Evolutionary conservation across 2,329 filamentous ascomycete species (phyloP).

Genomic region (Xylaria sp.): DNA sequence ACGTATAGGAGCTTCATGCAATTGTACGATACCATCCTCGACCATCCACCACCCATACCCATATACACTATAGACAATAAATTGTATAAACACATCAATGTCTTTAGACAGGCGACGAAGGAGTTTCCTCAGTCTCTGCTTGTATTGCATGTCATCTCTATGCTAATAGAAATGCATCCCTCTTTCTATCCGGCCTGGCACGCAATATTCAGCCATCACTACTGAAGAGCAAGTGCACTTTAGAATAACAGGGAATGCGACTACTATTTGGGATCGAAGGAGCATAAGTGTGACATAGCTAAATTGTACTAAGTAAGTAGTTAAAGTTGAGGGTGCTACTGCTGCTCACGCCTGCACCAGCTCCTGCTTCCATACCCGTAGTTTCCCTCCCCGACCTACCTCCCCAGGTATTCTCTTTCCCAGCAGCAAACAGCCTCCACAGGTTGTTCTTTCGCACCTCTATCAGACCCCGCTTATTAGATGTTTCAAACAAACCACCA

Average conservation of each 20-base stretch:
- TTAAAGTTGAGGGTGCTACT: neutral
- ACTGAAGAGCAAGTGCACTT: neutral
- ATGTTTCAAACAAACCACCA: too few relatives aligned
- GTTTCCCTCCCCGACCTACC: neutral
- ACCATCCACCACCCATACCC: too few relatives aligned
- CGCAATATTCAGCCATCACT: neutral
- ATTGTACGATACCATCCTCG: constrained; percentile 36
- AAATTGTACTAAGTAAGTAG: neutral
- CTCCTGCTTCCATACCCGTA: neutral
- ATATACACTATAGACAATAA: constrained; percentile 12
- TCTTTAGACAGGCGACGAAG: neutral
- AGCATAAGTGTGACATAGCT: too few relatives aligned
- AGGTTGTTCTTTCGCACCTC: neutral
- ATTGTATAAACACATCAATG: constrained; percentile 5
- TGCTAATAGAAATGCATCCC: neutral
- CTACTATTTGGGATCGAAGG: neutral
- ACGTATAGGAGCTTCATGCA: constrained; percentile 5
- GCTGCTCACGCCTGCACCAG: neutral
- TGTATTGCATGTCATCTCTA: neutral
- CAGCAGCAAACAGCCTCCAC: neutral
- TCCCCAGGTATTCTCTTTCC: too few relatives aligned
- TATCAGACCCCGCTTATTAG: neutral
- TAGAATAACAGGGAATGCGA: neutral
- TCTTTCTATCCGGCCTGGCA: neutral
- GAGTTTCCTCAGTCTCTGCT: neutral